Conservation (phyloP, 306 rosid genomes). For the Sindora glabra region DNA sequence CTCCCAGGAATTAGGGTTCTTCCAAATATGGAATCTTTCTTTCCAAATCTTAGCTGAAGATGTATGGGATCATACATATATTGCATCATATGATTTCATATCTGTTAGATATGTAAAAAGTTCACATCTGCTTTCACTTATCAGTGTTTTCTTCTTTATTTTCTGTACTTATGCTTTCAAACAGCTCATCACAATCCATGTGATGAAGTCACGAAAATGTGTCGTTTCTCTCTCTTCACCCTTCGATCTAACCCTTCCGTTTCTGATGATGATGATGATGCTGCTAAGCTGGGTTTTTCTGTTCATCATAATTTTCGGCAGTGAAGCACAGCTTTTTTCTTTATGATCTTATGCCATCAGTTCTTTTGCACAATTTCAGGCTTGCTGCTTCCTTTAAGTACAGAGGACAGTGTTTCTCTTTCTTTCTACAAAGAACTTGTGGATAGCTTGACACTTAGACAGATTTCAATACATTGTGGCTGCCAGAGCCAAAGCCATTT, state of each 20-base stretch:
- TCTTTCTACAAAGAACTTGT: slow-evolving; percentile 27
- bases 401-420: slow-evolving; percentile 30
- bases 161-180: not conserved
- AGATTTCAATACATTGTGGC: not conserved
- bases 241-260: slow-evolving; percentile 11
- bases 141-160: not conserved
- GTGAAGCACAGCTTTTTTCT: slow-evolving; percentile 21
- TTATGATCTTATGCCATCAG: slow-evolving; percentile 19
- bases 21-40: not conserved
- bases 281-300: slow-evolving; percentile 30
- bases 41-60: not conserved
- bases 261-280: not conserved
- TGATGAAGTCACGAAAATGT: slow-evolving; percentile 20
- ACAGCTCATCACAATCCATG: slow-evolving; percentile 10
- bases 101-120: not conserved
- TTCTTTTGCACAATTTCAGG: slow-evolving; percentile 29
- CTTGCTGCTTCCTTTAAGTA: slow-evolving; percentile 27
- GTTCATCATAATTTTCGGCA: slow-evolving; percentile 39
- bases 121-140: not conserved
- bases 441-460: no score
- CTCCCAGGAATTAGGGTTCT: slow-evolving; percentile 53
- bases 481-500: slow-evolving; percentile 20
- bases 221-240: slow-evolving; percentile 20
- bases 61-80: not conserved
- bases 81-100: slow-evolving; percentile 20